Percentiles rank a stretch among this genome's conserved stretches.
Evolutionary conservation across 31 red algal species (phyloP).

Genomic region (Odonthalia washingtoniensis): DNA sequence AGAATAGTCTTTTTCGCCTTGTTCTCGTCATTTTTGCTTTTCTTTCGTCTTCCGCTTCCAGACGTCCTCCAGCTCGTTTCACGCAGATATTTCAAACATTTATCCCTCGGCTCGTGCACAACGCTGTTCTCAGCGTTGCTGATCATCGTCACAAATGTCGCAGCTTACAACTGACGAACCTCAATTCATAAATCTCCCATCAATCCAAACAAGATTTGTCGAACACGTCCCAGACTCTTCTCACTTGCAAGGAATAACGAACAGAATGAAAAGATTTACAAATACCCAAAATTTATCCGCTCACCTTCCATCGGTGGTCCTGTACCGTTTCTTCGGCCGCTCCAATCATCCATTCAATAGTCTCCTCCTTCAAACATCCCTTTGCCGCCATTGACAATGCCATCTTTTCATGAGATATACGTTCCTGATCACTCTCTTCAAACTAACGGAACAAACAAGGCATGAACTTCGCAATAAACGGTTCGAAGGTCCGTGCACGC

Average conservation of each 20-base stretch:
- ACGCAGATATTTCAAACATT: too few relatives aligned
- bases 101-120: too few relatives aligned
- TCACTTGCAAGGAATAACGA: conserved; percentile 52
- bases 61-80: too few relatives aligned
- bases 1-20: too few relatives aligned
- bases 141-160: too few relatives aligned
- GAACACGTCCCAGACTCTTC: conserved; percentile 44
- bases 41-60: too few relatives aligned
- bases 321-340: conserved; percentile 44
- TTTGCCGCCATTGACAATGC: conserved; percentile 80
- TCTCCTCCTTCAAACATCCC: conserved; percentile 28
- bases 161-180: conserved; percentile 85
- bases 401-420: conserved; percentile 77
- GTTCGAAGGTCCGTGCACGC: conserved; percentile 59
- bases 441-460: conserved; percentile 74
- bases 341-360: conserved; percentile 53
- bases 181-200: conserved; percentile 79
- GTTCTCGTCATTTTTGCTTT: too few relatives aligned
- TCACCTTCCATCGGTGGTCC: conserved; percentile 67
- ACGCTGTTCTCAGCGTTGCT: too few relatives aligned
- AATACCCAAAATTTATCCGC: conserved; percentile 71
- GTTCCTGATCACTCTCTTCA: conserved; percentile 80
- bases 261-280: conserved; percentile 81
- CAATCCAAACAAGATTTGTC: conserved; percentile 58
- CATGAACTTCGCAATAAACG: conserved; percentile 50